Evolutionary conservation across 441 rosid genomes (phyloP).

Genomic region (Hura crepitans): DNA sequence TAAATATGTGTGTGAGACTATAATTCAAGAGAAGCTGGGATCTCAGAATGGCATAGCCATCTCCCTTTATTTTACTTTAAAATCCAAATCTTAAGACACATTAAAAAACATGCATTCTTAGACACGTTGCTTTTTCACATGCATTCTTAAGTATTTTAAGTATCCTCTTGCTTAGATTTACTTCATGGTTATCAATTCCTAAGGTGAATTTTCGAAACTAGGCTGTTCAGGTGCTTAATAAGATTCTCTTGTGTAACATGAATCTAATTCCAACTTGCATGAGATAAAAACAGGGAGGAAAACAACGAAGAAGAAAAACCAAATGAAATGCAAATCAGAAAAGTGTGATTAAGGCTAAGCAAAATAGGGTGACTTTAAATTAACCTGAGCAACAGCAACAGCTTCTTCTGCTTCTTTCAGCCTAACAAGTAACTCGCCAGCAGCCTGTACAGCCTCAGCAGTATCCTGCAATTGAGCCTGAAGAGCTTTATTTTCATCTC

Average conservation of each 20-base stretch:
- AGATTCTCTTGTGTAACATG: neutral
- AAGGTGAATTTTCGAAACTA: neutral
- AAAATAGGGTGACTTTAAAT: neutral
- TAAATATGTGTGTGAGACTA: too few relatives aligned
- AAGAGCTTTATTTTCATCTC: constrained; percentile 88
- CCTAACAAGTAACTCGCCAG: constrained; percentile 90
- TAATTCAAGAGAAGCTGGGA: too few relatives aligned
- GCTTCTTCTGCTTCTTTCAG: constrained; percentile 95
- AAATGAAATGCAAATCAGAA: neutral
- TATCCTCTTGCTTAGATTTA: neutral
- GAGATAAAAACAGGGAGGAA: neutral
- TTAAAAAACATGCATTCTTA: too few relatives aligned
- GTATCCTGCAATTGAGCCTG: constrained; percentile 88
- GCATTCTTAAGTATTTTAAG: neutral
- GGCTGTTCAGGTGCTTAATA: neutral
- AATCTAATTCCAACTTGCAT: neutral
- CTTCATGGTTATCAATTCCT: neutral
- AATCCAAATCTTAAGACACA: neutral
- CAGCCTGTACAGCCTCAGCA: constrained; percentile 97
- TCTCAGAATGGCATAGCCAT: neutral
- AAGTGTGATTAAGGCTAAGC: neutral
- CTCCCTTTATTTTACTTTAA: neutral
- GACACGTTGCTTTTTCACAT: too few relatives aligned
- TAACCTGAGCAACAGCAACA: constrained; percentile 64
- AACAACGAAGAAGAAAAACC: neutral